These are phyloP conservation scores for Protomyces inundatus DNA, from an alignment of 1,139 yeast genomes.

Conservation along the genomic window DNA sequence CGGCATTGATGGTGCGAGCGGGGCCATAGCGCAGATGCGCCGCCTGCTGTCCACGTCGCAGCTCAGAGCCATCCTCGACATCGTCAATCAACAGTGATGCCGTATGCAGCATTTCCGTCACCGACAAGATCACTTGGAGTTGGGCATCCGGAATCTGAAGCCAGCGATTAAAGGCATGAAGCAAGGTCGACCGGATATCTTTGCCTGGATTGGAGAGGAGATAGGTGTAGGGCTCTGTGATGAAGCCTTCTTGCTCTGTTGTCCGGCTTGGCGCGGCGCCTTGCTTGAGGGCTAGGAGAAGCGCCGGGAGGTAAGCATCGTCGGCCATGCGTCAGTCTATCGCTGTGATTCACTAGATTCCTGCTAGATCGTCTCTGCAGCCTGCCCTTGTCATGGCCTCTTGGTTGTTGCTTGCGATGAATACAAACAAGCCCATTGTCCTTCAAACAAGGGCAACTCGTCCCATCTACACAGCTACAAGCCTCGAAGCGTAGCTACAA, in stretches of 20 bases:
- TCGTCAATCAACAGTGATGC: slow-evolving; percentile 74
- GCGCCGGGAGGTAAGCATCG: not conserved
- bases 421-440: too few relatives aligned
- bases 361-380: not conserved
- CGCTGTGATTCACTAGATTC: not conserved
- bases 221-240: slow-evolving; percentile 52
- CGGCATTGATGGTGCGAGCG: slow-evolving; percentile 75
- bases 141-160: slow-evolving; percentile 42
- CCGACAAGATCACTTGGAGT: slow-evolving; percentile 42
- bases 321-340: not conserved
- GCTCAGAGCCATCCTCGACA: slow-evolving; percentile 68
- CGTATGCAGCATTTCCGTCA: slow-evolving; percentile 57
- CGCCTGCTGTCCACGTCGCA: slow-evolving; percentile 69
- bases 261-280: slow-evolving; percentile 7
- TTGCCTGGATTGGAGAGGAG: slow-evolving; percentile 53
- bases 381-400: not conserved
- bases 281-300: not conserved
- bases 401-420: too few relatives aligned
- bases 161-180: slow-evolving; percentile 49
- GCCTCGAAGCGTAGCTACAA: not conserved
- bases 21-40: slow-evolving; percentile 72
- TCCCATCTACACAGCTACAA: not conserved
- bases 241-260: slow-evolving; percentile 14
- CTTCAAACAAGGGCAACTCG: not conserved
- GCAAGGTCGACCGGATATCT: slow-evolving; percentile 48